phyloP scores from a whole-genome alignment of 441 rosid species.

The Melastoma candidum region DNA sequence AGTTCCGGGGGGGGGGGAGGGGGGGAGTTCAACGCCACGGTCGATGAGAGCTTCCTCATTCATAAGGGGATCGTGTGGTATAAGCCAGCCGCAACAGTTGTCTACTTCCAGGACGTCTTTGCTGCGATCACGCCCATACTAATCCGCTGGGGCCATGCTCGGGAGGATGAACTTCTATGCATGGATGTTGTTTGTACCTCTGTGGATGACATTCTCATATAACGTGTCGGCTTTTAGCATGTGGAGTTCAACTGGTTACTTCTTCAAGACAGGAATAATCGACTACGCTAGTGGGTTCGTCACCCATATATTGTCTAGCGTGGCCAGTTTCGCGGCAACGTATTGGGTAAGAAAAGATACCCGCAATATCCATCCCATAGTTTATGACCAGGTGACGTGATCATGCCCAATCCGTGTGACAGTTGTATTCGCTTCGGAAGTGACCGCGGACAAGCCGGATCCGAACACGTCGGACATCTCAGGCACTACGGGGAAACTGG shows the following conservation, averaged over 20 bases:
- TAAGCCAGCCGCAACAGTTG: constrained; percentile 39
- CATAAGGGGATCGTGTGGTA: constrained; percentile 14
- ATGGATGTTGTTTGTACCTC: constrained; percentile 56
- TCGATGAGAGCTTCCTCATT: constrained; percentile 22
- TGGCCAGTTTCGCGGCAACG: constrained; percentile 50
- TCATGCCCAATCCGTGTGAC: not conserved
- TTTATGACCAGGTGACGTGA: not conserved
- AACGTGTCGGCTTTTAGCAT: constrained; percentile 35
- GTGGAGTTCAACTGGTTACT: constrained; percentile 29
- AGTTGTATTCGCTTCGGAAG: constrained; percentile 15
- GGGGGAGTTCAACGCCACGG: constrained; percentile 24
- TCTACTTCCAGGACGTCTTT: constrained; percentile 41
- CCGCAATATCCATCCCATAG: not conserved
- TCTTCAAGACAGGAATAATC: constrained; percentile 26
- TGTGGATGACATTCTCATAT: constrained; percentile 42
- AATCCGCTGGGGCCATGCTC: constrained; percentile 41
- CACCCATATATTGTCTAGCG: constrained; percentile 44
- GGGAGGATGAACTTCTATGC: constrained; percentile 51
- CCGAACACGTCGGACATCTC: no score
- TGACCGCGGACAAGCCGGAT: no score
- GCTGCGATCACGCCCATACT: constrained; percentile 45
- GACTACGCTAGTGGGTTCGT: constrained; percentile 50
- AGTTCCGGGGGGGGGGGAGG: no score
- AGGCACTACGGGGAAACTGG: no score
- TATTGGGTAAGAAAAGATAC: constrained; percentile 29